Percentiles rank a stretch among this genome's conserved stretches.
Conservation (phyloP, 768 basidiomycete species). For the Rhodocollybia butyracea region DNA sequence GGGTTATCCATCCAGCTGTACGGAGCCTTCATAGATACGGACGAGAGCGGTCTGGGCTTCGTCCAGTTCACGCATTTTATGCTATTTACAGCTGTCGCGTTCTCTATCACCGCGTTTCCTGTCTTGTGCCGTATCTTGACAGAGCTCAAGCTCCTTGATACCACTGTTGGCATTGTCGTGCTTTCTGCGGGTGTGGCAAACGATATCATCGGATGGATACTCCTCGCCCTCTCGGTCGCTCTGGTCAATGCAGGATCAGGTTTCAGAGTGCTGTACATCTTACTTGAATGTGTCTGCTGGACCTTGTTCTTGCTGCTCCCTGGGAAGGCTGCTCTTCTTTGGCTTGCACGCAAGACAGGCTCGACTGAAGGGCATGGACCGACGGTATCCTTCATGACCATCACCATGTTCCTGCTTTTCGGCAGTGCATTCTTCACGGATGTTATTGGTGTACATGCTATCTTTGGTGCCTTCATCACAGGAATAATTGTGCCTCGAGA, state of each 20-base stretch:
- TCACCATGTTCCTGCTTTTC: constrained; percentile 77
- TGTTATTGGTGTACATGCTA: constrained; percentile 87
- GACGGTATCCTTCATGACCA: constrained; percentile 86
- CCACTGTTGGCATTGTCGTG: constrained; percentile 88
- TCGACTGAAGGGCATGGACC: constrained; percentile 74
- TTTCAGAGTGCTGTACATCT: constrained; percentile 79
- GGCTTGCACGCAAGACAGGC: constrained; percentile 76
- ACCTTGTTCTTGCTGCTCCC: constrained; percentile 71
- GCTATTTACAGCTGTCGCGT: constrained; percentile 92
- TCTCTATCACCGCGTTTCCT: constrained; percentile 85
- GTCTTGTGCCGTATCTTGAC: constrained; percentile 85
- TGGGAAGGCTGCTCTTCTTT: constrained; percentile 56
- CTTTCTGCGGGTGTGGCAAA: constrained; percentile 91
- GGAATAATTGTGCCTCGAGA: constrained; percentile 85
- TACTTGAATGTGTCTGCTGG: constrained; percentile 81
- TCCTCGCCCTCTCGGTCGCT: constrained; percentile 88
- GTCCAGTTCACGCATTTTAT: constrained; percentile 86
- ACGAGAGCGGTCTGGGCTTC: constrained; percentile 8
- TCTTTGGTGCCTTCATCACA: constrained; percentile 87
- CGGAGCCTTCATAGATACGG: constrained; percentile 59
- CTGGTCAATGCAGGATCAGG: constrained; percentile 87
- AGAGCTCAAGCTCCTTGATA: constrained; percentile 88
- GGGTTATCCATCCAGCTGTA: constrained; percentile 66
- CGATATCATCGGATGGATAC: constrained; percentile 83
- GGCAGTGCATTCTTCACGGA: constrained; percentile 92